Percentiles rank a stretch among this genome's conserved stretches.
Conservation (phyloP, 371 early-diverging fungal genomes). For the Rhizopus sp. region DNA sequence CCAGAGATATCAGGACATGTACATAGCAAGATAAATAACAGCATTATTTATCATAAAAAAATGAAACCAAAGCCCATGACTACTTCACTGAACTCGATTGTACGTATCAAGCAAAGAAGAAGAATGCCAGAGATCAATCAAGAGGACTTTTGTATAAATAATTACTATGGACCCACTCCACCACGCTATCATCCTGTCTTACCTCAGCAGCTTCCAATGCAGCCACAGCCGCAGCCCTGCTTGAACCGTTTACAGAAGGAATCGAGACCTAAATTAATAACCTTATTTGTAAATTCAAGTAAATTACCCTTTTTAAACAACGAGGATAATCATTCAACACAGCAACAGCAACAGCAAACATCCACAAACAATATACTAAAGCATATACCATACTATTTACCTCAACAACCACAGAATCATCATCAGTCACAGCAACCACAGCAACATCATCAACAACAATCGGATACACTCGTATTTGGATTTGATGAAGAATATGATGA, state of each 20-base stretch:
- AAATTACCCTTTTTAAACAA: conserved; percentile 30
- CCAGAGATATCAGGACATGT: conserved; percentile 68
- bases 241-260: conserved; percentile 9
- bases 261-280: conserved; percentile 35
- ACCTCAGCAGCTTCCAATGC: background rate
- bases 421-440: background rate
- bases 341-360: conserved; percentile 33
- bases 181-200: conserved; percentile 4
- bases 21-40: conserved; percentile 44
- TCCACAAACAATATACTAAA: conserved; percentile 35
- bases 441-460: conserved; percentile 6
- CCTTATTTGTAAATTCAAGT: conserved; percentile 37
- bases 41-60: conserved; percentile 6
- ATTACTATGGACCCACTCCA: conserved; percentile 8
- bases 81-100: conserved; percentile 39
- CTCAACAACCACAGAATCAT: conserved; percentile 8
- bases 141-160: conserved; percentile 15
- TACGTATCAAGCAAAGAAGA: conserved; percentile 59
- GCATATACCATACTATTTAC: conserved; percentile 20
- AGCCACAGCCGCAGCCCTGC: background rate
- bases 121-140: conserved; percentile 36
- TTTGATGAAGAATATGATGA: conserved; percentile 57
- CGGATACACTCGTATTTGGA: conserved; percentile 47
- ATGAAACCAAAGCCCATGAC: conserved; percentile 15
- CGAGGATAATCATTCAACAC: conserved; percentile 3